Percentiles rank a stretch among this genome's conserved stretches.
Conservation (phyloP, 768 basidiomycete species). For the Tulasnella sp. region DNA sequence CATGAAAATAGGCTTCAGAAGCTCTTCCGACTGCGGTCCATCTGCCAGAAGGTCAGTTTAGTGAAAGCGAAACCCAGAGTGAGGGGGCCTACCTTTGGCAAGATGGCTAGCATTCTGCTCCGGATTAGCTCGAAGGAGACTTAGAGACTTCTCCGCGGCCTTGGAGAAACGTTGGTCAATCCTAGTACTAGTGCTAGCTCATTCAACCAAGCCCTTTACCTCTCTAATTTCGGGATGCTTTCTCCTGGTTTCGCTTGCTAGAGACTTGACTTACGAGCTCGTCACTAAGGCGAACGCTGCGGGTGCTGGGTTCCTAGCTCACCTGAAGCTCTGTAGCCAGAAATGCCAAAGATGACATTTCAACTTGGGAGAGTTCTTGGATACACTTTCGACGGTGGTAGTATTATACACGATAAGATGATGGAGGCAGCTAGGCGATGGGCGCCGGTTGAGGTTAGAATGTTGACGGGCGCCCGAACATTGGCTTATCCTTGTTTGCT, state of each 20-base stretch:
- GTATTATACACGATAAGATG: background rate
- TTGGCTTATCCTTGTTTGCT: constrained; percentile 2
- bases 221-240: constrained; percentile 94
- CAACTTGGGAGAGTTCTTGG: background rate
- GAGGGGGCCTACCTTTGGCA: constrained; percentile 60
- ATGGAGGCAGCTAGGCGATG: background rate
- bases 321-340: constrained; percentile 69
- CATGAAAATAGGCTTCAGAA: constrained; percentile 88
- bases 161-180: constrained; percentile 39
- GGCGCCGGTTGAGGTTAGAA: background rate
- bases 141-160: constrained; percentile 88
- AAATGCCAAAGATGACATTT: constrained; percentile 42
- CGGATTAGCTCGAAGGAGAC: constrained; percentile 78
- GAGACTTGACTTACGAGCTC: constrained; percentile 54
- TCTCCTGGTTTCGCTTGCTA: constrained; percentile 85
- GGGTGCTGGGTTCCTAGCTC: constrained; percentile 31
- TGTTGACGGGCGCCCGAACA: constrained; percentile 17
- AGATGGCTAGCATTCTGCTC: constrained; percentile 74
- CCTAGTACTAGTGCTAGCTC: constrained; percentile 1
- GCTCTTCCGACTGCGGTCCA: constrained; percentile 76
- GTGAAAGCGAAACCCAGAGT: constrained; percentile 9
- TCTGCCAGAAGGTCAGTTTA: constrained; percentile 49
- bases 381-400: background rate
- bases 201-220: constrained; percentile 50
- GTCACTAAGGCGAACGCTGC: constrained; percentile 13